Base-by-base conservation (phyloP, 495 filamentous ascomycete species). In the Pseudoneurospora amorphoporcata region DNA sequence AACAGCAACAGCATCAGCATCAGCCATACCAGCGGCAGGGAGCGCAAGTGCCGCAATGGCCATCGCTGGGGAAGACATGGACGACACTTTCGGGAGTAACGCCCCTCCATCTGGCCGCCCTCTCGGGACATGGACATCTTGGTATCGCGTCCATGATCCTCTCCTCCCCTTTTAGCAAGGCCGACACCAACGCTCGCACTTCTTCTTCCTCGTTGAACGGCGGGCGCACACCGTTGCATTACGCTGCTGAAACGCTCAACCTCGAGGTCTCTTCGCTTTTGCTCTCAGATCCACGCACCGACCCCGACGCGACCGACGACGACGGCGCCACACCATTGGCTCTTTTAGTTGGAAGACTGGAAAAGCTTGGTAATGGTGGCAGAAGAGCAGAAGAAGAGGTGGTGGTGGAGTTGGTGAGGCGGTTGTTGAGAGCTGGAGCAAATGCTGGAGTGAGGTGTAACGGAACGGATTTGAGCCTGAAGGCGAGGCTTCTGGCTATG, bases 211-310 rank as follows among this genome's bases (percentile, higher is more conserved):
- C 45, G 0, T n/a, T 19, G 8, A 53, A 4, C 53, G 23, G 23
- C 9, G 74, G 75, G 0, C 69, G 72, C 0, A 77, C 74, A 0
- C 74, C 75, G 2, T 47, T 79, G 3, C 77, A 76, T 40, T 77
- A 74, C 72, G 75, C 78, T 6, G 72, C 47, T 0, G 70, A 69
- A 16, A 45, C 68, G 0, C 74, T 73, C 3, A 69, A 72, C 17
- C 37, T 58, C 0, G 70, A 73, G 7, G 75, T 79, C 0, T 71
- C 76, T 3, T 23, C 41, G 6, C 39, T 73, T 10, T 1, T 65
- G 0, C 53, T 65, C 1, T 65, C 53, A 0, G 53, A 65, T 3
- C 53, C 6, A 0, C 41, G 77, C 12, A 19, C 75, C 8, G 65
- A 82, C 68, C 17, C 72, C 3, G 73, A 70, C 37, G 53, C n/a